phyloP scores from a whole-genome alignment of 768 basidiomycete species.

The Tulasnella sp. region DNA sequence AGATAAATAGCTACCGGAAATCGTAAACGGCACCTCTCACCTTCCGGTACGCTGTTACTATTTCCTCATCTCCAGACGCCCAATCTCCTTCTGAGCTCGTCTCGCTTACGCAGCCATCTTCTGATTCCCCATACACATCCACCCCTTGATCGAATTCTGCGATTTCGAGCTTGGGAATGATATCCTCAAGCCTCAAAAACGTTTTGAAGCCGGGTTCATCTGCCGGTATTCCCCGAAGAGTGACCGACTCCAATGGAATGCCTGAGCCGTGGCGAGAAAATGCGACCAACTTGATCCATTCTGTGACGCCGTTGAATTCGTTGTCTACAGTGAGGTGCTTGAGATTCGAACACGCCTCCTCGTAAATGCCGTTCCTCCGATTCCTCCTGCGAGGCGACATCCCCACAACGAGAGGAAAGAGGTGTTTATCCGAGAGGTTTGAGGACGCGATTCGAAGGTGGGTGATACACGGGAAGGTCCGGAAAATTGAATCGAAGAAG shows the following conservation, averaged over 20 bases:
- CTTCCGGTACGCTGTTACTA: background rate
- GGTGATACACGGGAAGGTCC: background rate
- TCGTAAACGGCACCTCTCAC: background rate
- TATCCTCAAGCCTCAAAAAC: background rate
- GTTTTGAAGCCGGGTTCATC: too few relatives aligned
- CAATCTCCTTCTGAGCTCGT: background rate
- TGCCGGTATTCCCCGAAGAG: background rate
- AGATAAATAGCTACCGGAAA: background rate
- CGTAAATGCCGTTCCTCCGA: too few relatives aligned
- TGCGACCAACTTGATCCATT: background rate
- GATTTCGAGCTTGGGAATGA: background rate
- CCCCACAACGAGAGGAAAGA: background rate
- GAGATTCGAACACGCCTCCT: background rate
- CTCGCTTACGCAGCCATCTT: background rate
- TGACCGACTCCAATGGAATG: background rate
- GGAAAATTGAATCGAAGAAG: background rate
- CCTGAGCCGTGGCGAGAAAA: background rate
- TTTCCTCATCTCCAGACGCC: constrained; percentile 3
- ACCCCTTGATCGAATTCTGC: background rate
- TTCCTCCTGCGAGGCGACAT: background rate
- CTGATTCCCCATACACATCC: background rate
- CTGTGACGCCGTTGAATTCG: background rate
- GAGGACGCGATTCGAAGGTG: background rate
- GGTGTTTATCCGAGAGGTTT: background rate
- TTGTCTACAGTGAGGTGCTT: constrained; percentile 11